Base-by-base conservation (phyloP, 768 basidiomycete species). In the Sarcodon sp. region DNA sequence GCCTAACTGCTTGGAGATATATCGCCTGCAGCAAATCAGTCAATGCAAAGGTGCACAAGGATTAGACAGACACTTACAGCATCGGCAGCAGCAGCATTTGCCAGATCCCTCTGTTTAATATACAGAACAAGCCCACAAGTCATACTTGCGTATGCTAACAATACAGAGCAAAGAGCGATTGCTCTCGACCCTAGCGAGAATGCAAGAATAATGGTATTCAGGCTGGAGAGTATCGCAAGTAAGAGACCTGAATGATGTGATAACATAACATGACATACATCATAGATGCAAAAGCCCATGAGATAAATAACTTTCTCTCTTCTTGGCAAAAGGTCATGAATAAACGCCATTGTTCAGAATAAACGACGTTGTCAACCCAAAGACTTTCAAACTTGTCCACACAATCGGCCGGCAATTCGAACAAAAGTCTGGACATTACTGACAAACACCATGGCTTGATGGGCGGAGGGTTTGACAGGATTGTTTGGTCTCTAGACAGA, bases 301-400 rank as follows among this genome's bases (percentile, higher is more conserved):
- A 47, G 45, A 34, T 51, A 52, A 35, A 54, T 49, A 36, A 57
- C 54, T 62, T 69, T 82, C 82, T 83, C 46, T 76, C 78, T 34
- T 60, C 53, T 12, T 75, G 57, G 36, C 65, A 69, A 1, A 48
- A 44, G 5, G 64, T 55, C 49, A 79, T 64, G 56, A 83, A 72
- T 7, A 59, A 52, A n/a, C 66, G 60, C 77, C 80, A 82, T n/a
- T 76, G 72, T 47, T 68, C 65, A 0, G 59, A 66, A 47, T 77
- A 80, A 3, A 80, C 73, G 45, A 76, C 62, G 33, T 70, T 67
- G 50, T 84, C 83, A 2, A 72, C 61, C 54, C 70, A 83, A 1
- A 80, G 51, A 4, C 68, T 61, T 43, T 77, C 66, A 8, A 84
- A 55, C 13, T 64, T 61, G 9, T 55, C 53, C 7, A 60, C 54